Conservation (phyloP, 306 rosid genomes). For the Vigna angularis region DNA sequence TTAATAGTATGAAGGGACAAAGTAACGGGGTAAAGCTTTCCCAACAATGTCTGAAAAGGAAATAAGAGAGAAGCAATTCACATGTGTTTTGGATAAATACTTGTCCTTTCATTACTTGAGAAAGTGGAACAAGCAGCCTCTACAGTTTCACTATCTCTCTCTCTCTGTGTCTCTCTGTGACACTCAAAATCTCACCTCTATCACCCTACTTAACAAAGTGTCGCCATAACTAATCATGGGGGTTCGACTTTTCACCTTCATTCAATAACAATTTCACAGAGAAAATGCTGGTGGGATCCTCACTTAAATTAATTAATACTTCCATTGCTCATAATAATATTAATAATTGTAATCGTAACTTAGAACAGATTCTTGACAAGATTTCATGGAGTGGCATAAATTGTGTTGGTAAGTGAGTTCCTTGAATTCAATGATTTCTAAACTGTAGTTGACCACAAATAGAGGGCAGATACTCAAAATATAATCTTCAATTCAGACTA, state of each 20-base stretch:
- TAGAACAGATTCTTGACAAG: constrained; percentile 44
- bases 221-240: constrained; percentile 47
- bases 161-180: constrained; percentile 8
- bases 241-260: constrained; percentile 45
- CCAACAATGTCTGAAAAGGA: constrained; percentile 47
- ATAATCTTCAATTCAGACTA: constrained; percentile 1
- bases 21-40: constrained; percentile 30
- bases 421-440: constrained; percentile 41
- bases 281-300: constrained; percentile 19
- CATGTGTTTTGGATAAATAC: constrained; percentile 28
- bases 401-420: constrained; percentile 39
- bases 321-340: not conserved
- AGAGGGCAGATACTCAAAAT: not conserved
- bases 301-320: too few species aligned
- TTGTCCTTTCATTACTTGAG: constrained; percentile 38
- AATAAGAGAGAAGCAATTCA: constrained; percentile 22
- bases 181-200: constrained; percentile 25
- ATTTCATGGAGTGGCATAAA: constrained; percentile 39
- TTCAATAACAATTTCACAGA: constrained; percentile 2
- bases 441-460: constrained; percentile 40
- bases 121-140: constrained; percentile 47
- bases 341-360: constrained; percentile 30
- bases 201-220: constrained; percentile 11
- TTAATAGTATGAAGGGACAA: constrained; percentile 32
- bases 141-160: not conserved